A percentile compares a stretch with the other conserved stretches of the same genome.
Conservation (phyloP, 176 grass and related monocot genomes). For the Stipa capillata region DNA sequence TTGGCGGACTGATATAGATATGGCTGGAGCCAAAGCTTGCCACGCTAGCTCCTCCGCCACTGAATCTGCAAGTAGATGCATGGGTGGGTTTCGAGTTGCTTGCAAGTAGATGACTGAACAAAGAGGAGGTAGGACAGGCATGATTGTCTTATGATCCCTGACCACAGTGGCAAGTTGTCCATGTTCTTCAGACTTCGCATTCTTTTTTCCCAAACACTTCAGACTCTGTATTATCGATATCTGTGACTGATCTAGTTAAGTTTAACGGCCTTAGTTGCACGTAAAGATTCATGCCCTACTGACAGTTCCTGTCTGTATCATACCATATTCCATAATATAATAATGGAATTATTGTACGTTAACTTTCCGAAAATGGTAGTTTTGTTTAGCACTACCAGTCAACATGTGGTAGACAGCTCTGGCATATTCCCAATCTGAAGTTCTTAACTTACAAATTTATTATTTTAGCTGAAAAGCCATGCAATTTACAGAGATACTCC, state of each 20-base stretch:
- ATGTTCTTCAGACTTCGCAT: conserved; percentile 18
- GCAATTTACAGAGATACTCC: too few species aligned
- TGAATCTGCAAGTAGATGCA: too few species aligned
- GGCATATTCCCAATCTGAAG: not conserved
- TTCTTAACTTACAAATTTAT: not conserved
- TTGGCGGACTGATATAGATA: too few species aligned
- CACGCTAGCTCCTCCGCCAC: too few species aligned
- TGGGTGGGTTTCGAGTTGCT: not conserved
- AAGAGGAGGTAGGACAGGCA: not conserved
- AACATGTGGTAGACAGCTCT: not conserved
- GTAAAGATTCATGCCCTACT: not conserved
- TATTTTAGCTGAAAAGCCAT: too few species aligned
- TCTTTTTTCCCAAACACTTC: too few species aligned
- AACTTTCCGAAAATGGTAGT: too few species aligned
- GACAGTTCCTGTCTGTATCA: not conserved
- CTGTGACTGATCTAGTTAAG: not conserved
- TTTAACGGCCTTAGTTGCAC: not conserved
- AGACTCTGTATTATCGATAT: not conserved
- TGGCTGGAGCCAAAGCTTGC: too few species aligned
- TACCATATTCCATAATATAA: not conserved
- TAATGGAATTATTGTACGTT: not conserved
- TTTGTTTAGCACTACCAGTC: too few species aligned
- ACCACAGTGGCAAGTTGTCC: not conserved
- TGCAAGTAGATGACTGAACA: conserved; percentile 10
- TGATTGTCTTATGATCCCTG: conserved; percentile 8